A percentile compares a stretch with the other conserved stretches of the same genome.
Conservation (phyloP, 345 rosid species). For the Ceriops tagal region DNA sequence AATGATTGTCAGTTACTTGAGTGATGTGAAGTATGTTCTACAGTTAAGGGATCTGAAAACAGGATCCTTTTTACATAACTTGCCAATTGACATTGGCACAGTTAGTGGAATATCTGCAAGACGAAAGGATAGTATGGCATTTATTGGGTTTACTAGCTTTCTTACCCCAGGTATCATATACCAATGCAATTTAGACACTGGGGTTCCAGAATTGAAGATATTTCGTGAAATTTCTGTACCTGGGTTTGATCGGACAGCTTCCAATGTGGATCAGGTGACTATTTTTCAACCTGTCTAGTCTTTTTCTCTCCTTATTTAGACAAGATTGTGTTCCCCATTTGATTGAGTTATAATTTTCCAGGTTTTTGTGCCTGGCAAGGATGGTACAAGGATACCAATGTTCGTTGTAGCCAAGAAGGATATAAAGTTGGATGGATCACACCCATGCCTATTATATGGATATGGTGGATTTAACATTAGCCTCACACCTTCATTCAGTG, state of each 20-base stretch:
- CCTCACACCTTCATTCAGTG: slow-evolving; percentile 69
- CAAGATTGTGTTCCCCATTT: not conserved
- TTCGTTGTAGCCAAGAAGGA: slow-evolving; percentile 67
- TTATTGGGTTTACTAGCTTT: slow-evolving; percentile 75
- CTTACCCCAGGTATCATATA: slow-evolving; percentile 84
- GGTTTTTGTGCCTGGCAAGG: slow-evolving; percentile 82
- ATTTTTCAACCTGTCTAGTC: not conserved
- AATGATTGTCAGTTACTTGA: slow-evolving; percentile 74
- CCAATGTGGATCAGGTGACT: slow-evolving; percentile 73
- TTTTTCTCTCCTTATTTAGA: not conserved
- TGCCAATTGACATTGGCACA: slow-evolving; percentile 81
- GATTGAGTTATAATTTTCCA: slow-evolving; percentile 25
- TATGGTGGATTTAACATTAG: slow-evolving; percentile 86
- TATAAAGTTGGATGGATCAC: slow-evolving; percentile 67
- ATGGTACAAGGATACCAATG: slow-evolving; percentile 73
- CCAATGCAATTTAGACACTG: slow-evolving; percentile 53
- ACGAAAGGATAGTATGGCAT: slow-evolving; percentile 51
- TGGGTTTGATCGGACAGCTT: slow-evolving; percentile 70
- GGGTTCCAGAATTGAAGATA: slow-evolving; percentile 57
- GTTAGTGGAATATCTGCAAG: slow-evolving; percentile 61
- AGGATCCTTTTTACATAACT: slow-evolving; percentile 63
- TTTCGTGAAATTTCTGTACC: slow-evolving; percentile 71
- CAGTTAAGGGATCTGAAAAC: slow-evolving; percentile 79
- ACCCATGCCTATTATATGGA: slow-evolving; percentile 83
- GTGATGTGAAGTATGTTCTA: slow-evolving; percentile 73